Conservation (phyloP, 768 basidiomycete genomes). For the Russula sp. region DNA sequence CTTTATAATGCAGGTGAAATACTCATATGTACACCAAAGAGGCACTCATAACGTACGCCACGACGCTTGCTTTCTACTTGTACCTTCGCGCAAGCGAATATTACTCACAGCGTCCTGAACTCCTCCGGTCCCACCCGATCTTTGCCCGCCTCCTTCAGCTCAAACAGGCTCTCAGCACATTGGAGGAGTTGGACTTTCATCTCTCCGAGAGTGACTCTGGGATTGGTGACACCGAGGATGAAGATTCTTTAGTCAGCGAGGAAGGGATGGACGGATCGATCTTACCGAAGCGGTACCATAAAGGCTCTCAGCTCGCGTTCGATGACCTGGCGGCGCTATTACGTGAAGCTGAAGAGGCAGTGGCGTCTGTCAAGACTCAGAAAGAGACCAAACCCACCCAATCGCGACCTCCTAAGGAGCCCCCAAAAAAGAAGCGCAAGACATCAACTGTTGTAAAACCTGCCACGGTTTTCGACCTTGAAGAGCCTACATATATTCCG, state of each 20-base stretch:
- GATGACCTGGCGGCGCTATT: slow-evolving; percentile 26
- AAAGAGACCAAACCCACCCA: slow-evolving; percentile 28
- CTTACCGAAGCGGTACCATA: slow-evolving; percentile 23
- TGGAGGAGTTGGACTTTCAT: slow-evolving; percentile 83
- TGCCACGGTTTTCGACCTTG: slow-evolving; percentile 65
- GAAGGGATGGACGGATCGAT: slow-evolving; percentile 42
- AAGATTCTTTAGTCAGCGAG: slow-evolving; percentile 43
- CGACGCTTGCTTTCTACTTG: slow-evolving; percentile 89
- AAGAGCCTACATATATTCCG: slow-evolving; percentile 69
- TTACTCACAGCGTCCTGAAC: slow-evolving; percentile 57
- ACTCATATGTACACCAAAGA: slow-evolving; percentile 49
- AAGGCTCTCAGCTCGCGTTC: slow-evolving; percentile 16
- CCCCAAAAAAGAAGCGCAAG: slow-evolving; percentile 61
- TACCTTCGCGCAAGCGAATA: slow-evolving; percentile 71
- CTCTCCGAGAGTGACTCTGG: slow-evolving; percentile 40
- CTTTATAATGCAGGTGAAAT: slow-evolving; percentile 3
- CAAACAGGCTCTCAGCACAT: slow-evolving; percentile 73
- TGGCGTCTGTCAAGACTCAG: slow-evolving; percentile 15
- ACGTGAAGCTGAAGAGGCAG: slow-evolving; percentile 30
- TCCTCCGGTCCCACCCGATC: slow-evolving; percentile 67
- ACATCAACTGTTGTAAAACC: slow-evolving; percentile 39
- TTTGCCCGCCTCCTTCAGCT: slow-evolving; percentile 73
- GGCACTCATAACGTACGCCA: slow-evolving; percentile 84
- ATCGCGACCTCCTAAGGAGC: slow-evolving; percentile 26
- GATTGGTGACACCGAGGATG: slow-evolving; percentile 48